Evolutionary conservation across 768 basidiomycete genomes (phyloP).

Genomic region (Russula olivacea): DNA sequence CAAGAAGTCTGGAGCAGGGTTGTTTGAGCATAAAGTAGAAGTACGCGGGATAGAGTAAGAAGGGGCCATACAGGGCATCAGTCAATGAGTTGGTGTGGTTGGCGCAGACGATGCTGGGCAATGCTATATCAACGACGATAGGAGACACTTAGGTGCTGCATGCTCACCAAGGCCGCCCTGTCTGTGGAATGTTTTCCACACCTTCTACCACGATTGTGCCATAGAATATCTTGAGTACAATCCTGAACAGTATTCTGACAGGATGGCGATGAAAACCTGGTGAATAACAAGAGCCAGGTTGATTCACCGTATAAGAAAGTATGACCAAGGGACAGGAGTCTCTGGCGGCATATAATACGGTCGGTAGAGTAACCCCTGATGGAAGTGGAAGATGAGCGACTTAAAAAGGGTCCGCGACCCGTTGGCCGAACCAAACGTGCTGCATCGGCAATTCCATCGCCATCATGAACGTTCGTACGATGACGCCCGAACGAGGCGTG

Average conservation of each 20-base stretch:
- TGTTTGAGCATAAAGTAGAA: not conserved
- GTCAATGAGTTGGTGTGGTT: conserved; percentile 86
- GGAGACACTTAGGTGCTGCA: not conserved
- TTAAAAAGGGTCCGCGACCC: not conserved
- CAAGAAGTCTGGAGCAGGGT: conserved; percentile 49
- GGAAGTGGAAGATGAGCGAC: not conserved
- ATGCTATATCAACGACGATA: conserved; percentile 1
- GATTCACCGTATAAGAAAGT: conserved; percentile 57
- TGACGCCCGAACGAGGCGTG: not conserved
- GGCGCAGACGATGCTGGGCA: conserved; percentile 68
- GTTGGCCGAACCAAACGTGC: not conserved
- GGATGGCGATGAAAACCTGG: conserved; percentile 2
- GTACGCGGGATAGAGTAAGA: not conserved
- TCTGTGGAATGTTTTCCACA: conserved; percentile 58
- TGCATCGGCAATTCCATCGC: not conserved
- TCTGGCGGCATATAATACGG: conserved; percentile 33
- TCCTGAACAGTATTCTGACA: conserved; percentile 59
- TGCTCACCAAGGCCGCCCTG: conserved; percentile 67
- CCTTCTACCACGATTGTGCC: conserved; percentile 84
- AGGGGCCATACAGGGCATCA: conserved; percentile 65
- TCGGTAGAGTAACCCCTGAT: not conserved
- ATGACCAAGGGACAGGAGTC: conserved; percentile 54
- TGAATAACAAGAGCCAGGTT: not conserved
- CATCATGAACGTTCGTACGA: conserved; percentile 10
- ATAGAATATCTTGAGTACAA: conserved; percentile 89